These are phyloP conservation scores for Xylariomycetidae sp. DNA, from an alignment of 2,329 filamentous ascomycete species.

Conservation along the genomic window DNA sequence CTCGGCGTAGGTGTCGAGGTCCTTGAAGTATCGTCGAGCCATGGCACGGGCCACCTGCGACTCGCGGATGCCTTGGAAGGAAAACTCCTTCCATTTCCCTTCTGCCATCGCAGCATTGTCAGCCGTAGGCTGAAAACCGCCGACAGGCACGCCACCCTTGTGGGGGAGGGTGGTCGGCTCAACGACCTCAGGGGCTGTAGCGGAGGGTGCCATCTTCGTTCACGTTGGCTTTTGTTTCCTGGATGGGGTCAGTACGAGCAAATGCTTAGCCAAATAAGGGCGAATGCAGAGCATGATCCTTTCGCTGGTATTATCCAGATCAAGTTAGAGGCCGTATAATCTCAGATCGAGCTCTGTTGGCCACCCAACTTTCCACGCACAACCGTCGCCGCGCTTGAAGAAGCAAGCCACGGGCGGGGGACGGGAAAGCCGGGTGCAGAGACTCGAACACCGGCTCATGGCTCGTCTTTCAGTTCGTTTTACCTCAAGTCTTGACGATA, in stretches of 20 bases:
- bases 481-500: slow-evolving; percentile 27
- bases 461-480: slow-evolving; percentile 27
- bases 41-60: slow-evolving; percentile 89
- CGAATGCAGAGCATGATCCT: slow-evolving; percentile 81
- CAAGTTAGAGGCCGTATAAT: slow-evolving; percentile 92
- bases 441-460: slow-evolving; percentile 32
- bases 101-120: slow-evolving; percentile 58
- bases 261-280: slow-evolving; percentile 27
- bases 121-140: slow-evolving; percentile 30
- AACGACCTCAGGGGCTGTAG: slow-evolving; percentile 57
- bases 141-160: slow-evolving; percentile 37
- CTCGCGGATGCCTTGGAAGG: slow-evolving; percentile 83
- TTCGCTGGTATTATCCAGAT: slow-evolving; percentile 99
- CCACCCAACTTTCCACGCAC: slow-evolving; percentile 8
- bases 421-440: slow-evolving; percentile 13
- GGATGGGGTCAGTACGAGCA: slow-evolving; percentile 30
- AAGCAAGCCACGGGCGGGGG: slow-evolving; percentile 12
- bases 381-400: slow-evolving; percentile 6
- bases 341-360: slow-evolving; percentile 52
- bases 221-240: slow-evolving; percentile 24
- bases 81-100: slow-evolving; percentile 75
- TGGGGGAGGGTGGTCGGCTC: slow-evolving; percentile 45
- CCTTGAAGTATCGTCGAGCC: slow-evolving; percentile 87
- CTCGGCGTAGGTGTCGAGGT: slow-evolving; percentile 84
- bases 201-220: slow-evolving; percentile 70